phyloP scores from a whole-genome alignment of 1,284 basidiomycete species.

The Vanrija sp. region DNA sequence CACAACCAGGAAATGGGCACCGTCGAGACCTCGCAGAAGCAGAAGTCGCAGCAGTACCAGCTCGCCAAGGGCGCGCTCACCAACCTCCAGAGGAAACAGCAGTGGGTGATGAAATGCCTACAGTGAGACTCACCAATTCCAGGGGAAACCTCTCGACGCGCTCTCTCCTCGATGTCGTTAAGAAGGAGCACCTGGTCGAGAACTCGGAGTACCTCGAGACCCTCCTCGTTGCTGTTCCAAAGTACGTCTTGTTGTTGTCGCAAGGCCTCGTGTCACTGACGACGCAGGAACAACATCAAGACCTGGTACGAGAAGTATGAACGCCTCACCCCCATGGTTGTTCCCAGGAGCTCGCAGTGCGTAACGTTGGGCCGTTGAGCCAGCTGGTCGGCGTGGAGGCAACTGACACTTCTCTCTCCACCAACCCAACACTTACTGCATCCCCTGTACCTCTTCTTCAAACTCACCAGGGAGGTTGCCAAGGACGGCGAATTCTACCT shows the following conservation, averaged over 20 bases:
- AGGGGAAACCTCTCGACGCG: slow-evolving; percentile 92
- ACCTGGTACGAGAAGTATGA: slow-evolving; percentile 91
- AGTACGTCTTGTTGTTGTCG: slow-evolving; percentile 53
- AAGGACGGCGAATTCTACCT: slow-evolving; percentile 87
- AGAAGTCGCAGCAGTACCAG: slow-evolving; percentile 88
- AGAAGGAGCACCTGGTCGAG: slow-evolving; percentile 66
- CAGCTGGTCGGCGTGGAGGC: not conserved
- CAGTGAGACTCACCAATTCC: slow-evolving; percentile 14
- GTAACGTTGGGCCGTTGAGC: slow-evolving; percentile 27
- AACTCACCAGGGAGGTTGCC: slow-evolving; percentile 56
- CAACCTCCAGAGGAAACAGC: slow-evolving; percentile 92
- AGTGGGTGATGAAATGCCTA: slow-evolving; percentile 54
- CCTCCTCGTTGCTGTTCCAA: slow-evolving; percentile 88
- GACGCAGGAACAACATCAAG: slow-evolving; percentile 68
- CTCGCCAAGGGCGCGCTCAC: slow-evolving; percentile 87
- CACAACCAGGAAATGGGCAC: slow-evolving; percentile 72
- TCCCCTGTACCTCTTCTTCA: not conserved
- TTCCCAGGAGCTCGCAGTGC: slow-evolving; percentile 87
- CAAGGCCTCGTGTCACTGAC: slow-evolving; percentile 3
- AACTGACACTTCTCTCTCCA: not conserved
- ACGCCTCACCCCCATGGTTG: slow-evolving; percentile 81
- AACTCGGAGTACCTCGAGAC: slow-evolving; percentile 94
- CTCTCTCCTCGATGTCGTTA: slow-evolving; percentile 80
- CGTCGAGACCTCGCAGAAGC: slow-evolving; percentile 83
- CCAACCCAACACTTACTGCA: not conserved